These are phyloP conservation scores for Psidium friedrichsthalianum DNA, from an alignment of 345 rosid species.

Conservation along the genomic window DNA sequence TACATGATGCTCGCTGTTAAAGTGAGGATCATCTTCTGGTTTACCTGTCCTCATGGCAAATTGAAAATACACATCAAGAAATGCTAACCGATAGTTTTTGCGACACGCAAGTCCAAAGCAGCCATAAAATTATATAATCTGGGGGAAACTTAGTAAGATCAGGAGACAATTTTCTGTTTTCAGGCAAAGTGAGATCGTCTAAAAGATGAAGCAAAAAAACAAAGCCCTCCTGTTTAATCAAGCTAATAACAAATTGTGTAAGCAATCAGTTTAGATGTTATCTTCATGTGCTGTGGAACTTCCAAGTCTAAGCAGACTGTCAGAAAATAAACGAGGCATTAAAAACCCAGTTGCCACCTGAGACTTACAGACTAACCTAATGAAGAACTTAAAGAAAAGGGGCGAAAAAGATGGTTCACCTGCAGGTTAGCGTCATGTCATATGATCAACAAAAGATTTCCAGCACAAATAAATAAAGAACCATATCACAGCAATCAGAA, in stretches of 20 bases:
- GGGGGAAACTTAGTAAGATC: not conserved
- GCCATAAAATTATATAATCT: not conserved
- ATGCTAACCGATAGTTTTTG: not conserved
- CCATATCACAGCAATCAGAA: not conserved
- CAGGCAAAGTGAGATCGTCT: not conserved
- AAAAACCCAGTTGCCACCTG: not conserved
- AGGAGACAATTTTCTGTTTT: not conserved
- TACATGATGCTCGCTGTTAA: conserved; percentile 90
- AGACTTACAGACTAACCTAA: not conserved
- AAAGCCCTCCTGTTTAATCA: not conserved
- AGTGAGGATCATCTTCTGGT: conserved; percentile 93
- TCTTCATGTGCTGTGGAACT: not conserved
- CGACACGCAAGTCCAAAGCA: not conserved
- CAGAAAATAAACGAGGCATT: not conserved
- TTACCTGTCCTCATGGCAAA: conserved; percentile 42
- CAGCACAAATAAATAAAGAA: not conserved
- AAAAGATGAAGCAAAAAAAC: not conserved
- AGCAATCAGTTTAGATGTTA: not conserved
- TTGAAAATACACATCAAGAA: not conserved
- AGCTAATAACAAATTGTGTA: not conserved
- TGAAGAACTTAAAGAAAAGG: not conserved
- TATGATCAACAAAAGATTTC: not conserved
- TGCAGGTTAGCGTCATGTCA: not conserved
- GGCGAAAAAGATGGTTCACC: not conserved
- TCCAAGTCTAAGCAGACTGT: not conserved